Evolutionary conservation across 2,329 filamentous ascomycete genomes (phyloP), one percentile per base, ranked within the genome.

Genomic region (Biscogniauxia mediterranea): DNA sequence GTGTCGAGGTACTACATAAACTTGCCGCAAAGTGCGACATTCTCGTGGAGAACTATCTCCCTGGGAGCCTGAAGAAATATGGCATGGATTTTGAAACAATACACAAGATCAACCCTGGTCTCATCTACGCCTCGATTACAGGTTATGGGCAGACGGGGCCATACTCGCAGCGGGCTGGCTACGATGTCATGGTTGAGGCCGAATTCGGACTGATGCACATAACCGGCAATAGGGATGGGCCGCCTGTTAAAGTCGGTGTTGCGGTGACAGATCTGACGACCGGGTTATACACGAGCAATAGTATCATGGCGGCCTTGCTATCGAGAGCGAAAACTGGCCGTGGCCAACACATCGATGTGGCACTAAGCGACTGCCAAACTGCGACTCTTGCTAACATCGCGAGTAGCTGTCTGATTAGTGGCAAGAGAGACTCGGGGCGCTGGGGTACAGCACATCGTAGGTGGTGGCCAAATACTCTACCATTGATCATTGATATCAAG

Each of bases 201-300:
- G 95, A 98, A 75, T 93, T 99, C 78, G 95, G 95, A 0, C 79
- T 99, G 60, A 99, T 99, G 95, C 95, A 99, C 78, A 98, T 99
- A 69, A 99, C 95, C 0, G 95, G 95, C 32, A 85, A 85, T 63
- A 85, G 93, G 59, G 90, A 96, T 70, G 93, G 94, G 0, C 90
- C 93, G 1, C 95, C 95, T 0, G 95, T 97, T 49, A 99, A 99
- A 78, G 95, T 99, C 2, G 95, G 95, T 19, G 95, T 99, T 2
- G 95, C 95, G 1, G 95, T 99, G 3, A 98, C 95, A 0, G 95
- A 99, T 76, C 79, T 99, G 56, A 98, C 95, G 0, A 98, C 95
- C 0, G 95, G 95, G 0, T 79, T 99, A 4, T 99, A 99, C 77
- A 95, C 94, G 1, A 93, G 90, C 69, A 98, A 98, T 76, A 90